Evolutionary conservation across 2,329 filamentous ascomycete species (phyloP).

Genomic region (Trichoderma guizhouense): DNA sequence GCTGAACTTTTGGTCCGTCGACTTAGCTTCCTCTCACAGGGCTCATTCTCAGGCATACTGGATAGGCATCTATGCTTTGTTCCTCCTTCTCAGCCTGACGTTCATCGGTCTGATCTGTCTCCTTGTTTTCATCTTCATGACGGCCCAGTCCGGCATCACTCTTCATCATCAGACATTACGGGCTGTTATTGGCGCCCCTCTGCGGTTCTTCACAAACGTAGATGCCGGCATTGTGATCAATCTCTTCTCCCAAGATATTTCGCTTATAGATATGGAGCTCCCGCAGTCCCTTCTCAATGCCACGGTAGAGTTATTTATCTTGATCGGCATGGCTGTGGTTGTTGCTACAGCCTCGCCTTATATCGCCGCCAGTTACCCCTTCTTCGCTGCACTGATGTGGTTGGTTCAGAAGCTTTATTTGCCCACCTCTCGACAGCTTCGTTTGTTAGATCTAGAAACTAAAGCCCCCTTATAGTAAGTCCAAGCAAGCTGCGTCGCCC

Average conservation of each 20-base stretch:
- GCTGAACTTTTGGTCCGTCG: slow-evolving; percentile 41
- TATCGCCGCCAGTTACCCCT: slow-evolving; percentile 48
- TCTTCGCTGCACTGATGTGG: slow-evolving; percentile 45
- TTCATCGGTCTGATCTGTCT: slow-evolving; percentile 21
- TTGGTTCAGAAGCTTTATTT: slow-evolving; percentile 56
- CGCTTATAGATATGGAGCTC: slow-evolving; percentile 39
- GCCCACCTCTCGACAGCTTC: slow-evolving; percentile 57
- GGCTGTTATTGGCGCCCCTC: slow-evolving; percentile 37
- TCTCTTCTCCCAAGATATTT: slow-evolving; percentile 45
- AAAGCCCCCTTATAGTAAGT: slow-evolving; percentile 47
- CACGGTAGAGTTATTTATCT: slow-evolving; percentile 23
- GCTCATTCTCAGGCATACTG: slow-evolving; percentile 27
- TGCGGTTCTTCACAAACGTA: slow-evolving; percentile 41
- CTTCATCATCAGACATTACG: slow-evolving; percentile 34
- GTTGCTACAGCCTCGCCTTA: slow-evolving; percentile 44
- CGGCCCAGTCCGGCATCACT: slow-evolving; percentile 28
- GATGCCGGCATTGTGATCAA: slow-evolving; percentile 43
- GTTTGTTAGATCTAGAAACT: slow-evolving; percentile 59
- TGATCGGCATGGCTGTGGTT: slow-evolving; percentile 45
- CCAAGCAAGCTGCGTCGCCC: neutral
- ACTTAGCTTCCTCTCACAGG: slow-evolving; percentile 16
- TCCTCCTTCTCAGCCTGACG: slow-evolving; percentile 14
- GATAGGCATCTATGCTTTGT: slow-evolving; percentile 31
- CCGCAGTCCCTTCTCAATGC: slow-evolving; percentile 34
- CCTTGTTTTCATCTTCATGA: slow-evolving; percentile 26